phyloP scores from a whole-genome alignment of 495 filamentous ascomycete genomes.

The Chaetomium tenue region DNA sequence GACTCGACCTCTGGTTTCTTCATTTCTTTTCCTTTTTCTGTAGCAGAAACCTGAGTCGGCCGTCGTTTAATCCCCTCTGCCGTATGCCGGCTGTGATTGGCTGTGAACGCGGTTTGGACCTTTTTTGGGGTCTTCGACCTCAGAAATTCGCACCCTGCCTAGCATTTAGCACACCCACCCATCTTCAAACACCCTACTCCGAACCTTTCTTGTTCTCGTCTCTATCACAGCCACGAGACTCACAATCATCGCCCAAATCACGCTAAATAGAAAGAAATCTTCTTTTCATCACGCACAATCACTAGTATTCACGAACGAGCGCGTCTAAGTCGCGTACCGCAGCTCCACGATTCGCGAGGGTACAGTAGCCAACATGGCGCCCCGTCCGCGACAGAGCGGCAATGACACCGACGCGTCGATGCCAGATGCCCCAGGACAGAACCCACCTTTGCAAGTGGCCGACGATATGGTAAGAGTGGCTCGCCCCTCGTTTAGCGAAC shows the following conservation, averaged over 20 bases:
- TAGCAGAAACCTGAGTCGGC: conserved; percentile 10
- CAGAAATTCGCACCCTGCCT: conserved; percentile 36
- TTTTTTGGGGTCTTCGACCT: conserved; percentile 35
- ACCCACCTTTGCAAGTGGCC: conserved; percentile 25
- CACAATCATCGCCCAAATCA: conserved; percentile 29
- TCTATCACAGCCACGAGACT: conserved; percentile 27
- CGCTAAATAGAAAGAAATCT: background rate
- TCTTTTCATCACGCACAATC: conserved; percentile 10
- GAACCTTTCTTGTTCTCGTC: conserved; percentile 17
- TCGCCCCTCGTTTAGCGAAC: background rate
- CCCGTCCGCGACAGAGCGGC: conserved; percentile 50
- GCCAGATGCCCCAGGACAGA: conserved; percentile 59
- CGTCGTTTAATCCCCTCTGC: conserved; percentile 27
- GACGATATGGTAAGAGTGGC: conserved; percentile 50
- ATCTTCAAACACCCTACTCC: conserved; percentile 30
- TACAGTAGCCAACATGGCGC: conserved; percentile 54
- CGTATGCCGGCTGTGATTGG: conserved; percentile 33
- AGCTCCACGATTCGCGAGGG: conserved; percentile 27
- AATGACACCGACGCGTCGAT: conserved; percentile 56
- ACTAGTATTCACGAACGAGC: conserved; percentile 24
- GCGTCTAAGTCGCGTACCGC: conserved; percentile 44
- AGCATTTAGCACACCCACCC: conserved; percentile 31
- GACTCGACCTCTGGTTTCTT: background rate
- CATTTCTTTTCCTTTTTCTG: background rate
- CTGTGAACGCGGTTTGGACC: conserved; percentile 34